phyloP scores from a whole-genome alignment of 2,329 filamentous ascomycete genomes.

The Penicillium hordei region DNA sequence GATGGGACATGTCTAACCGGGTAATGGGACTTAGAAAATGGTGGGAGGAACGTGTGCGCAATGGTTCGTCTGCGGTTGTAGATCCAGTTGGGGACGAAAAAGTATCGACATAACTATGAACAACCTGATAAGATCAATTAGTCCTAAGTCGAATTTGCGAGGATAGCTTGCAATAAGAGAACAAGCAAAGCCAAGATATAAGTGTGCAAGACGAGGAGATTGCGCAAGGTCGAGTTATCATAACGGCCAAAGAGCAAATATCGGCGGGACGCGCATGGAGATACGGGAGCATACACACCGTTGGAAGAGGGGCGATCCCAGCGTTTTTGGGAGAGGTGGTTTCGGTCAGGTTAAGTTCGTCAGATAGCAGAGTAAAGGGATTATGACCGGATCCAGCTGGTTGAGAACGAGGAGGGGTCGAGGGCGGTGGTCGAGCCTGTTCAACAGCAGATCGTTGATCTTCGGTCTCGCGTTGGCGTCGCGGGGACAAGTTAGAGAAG shows the following conservation, averaged over 20 bases:
- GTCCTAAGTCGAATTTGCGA: neutral
- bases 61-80: constrained; percentile 13
- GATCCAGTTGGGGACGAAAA: constrained; percentile 10
- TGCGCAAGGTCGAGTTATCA: neutral
- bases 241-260: neutral
- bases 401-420: constrained; percentile 11
- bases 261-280: neutral
- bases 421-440: constrained; percentile 3
- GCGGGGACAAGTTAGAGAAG: constrained; percentile 21
- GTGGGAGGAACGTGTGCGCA: constrained; percentile 11
- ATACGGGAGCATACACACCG: constrained; percentile 12
- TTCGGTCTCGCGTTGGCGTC: constrained; percentile 17
- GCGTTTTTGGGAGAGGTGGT: neutral
- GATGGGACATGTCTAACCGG: constrained; percentile 17
- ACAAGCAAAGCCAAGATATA: neutral
- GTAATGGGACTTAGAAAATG: constrained; percentile 12
- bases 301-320: constrained; percentile 4
- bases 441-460: constrained; percentile 14
- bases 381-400: neutral
- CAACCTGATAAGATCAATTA: constrained; percentile 11
- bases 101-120: constrained; percentile 23
- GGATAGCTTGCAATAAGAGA: neutral
- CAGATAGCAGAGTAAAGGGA: neutral
- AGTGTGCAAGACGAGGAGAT: too few relatives aligned
- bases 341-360: neutral